Evolutionary conservation across 2,329 filamentous ascomycete species (phyloP).

Genomic region (Didymella keratinophila): DNA sequence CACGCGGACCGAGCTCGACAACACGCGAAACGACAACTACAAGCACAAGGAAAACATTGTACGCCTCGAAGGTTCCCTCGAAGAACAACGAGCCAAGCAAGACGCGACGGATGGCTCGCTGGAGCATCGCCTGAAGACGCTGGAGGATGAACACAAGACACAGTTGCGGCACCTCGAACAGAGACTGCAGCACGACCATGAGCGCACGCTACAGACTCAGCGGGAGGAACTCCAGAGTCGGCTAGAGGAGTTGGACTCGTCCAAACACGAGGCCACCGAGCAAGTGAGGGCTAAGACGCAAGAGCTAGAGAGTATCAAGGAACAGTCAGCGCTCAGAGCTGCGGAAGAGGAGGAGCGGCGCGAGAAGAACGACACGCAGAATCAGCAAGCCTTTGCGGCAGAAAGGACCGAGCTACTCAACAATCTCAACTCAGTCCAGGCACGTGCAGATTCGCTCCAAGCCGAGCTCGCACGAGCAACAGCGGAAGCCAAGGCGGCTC

Average conservation of each 20-base stretch:
- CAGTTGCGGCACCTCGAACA: conserved; percentile 41
- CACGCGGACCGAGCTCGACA: conserved; percentile 45
- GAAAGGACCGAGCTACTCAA: conserved; percentile 24
- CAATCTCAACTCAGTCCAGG: conserved; percentile 37
- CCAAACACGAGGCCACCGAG: conserved; percentile 26
- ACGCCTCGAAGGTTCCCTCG: conserved; percentile 27
- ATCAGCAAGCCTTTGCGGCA: conserved; percentile 9
- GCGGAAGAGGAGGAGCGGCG: conserved; percentile 21
- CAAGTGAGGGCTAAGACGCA: conserved; percentile 13
- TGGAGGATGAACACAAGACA: conserved; percentile 32
- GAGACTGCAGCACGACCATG: conserved; percentile 27
- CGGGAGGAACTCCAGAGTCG: conserved; percentile 36
- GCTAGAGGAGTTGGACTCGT: conserved; percentile 26
- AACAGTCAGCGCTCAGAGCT: conserved; percentile 25
- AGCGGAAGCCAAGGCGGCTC: conserved; percentile 33
- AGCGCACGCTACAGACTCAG: conserved; percentile 36
- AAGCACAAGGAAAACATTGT: conserved; percentile 39
- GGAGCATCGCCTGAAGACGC: conserved; percentile 26
- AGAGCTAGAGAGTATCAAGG: conserved; percentile 25
- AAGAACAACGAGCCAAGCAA: conserved; percentile 24
- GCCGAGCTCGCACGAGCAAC: conserved; percentile 38
- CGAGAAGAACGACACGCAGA: conserved; percentile 10
- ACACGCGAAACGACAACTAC: conserved; percentile 39
- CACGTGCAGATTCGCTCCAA: conserved; percentile 37
- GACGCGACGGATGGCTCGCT: conserved; percentile 15